A percentile compares a stretch with the other conserved stretches of the same genome.
Conservation (phyloP, 495 filamentous ascomycete species). For the Cryomyces minteri region DNA sequence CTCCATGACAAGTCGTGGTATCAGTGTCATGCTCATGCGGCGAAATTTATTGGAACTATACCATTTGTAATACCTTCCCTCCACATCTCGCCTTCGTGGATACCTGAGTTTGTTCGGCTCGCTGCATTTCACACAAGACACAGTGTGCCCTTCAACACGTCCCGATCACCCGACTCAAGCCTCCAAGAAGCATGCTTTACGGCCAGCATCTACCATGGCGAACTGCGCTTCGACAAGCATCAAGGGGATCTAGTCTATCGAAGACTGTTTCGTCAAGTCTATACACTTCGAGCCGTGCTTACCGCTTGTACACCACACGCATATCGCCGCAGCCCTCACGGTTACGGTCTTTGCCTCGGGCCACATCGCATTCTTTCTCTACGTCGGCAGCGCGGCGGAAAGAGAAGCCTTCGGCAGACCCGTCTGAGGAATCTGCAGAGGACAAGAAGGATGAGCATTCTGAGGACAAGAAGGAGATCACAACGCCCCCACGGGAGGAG, state of each 20-base stretch:
- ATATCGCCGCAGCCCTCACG: background rate
- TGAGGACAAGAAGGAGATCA: conserved; percentile 24
- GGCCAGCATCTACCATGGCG: conserved; percentile 32
- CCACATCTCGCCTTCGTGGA: too few relatives aligned
- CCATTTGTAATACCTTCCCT: too few relatives aligned
- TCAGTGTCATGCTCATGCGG: too few relatives aligned
- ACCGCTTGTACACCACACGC: background rate
- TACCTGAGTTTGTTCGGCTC: too few relatives aligned
- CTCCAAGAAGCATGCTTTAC: conserved; percentile 25
- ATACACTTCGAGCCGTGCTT: conserved; percentile 1
- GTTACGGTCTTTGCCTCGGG: conserved; percentile 2
- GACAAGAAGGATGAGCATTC: conserved; percentile 28
- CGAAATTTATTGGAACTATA: too few relatives aligned
- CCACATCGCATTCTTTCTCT: conserved; percentile 18
- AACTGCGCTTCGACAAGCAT: conserved; percentile 20
- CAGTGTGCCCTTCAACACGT: background rate
- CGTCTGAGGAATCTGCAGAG: conserved; percentile 18
- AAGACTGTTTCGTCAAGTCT: background rate
- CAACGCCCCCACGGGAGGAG: conserved; percentile 14
- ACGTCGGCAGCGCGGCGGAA: conserved; percentile 17
- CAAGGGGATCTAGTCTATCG: conserved; percentile 3
- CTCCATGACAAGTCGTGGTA: too few relatives aligned
- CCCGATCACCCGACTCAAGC: background rate
- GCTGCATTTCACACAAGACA: too few relatives aligned
- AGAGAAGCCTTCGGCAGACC: conserved; percentile 15